A percentile compares a stretch with the other conserved stretches of the same genome.
These are phyloP conservation scores for Artemisia argyi DNA, from an alignment of 129 eudicot genomes.

Conservation along the genomic window DNA sequence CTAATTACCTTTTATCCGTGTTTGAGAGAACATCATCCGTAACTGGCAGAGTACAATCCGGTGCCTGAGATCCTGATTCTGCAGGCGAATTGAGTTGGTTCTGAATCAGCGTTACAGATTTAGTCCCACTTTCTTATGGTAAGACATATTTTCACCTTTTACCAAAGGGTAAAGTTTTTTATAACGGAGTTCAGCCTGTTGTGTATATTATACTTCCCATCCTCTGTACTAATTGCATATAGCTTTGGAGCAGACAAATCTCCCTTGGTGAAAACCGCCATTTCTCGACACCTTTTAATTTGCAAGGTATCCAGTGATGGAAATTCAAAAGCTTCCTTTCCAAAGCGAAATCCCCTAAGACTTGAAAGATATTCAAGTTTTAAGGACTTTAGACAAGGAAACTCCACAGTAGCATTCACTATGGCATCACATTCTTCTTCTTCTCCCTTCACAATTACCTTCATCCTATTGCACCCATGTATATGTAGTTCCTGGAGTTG, in stretches of 20 bases:
- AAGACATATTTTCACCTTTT: too few species aligned
- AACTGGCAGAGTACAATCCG: too few species aligned
- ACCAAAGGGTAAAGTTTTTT: too few species aligned
- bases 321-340: not conserved
- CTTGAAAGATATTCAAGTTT: fast-evolving
- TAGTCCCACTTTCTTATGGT: too few species aligned
- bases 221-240: not conserved
- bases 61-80: too few species aligned
- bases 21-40: too few species aligned
- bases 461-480: fast-evolving
- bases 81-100: too few species aligned
- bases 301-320: not conserved
- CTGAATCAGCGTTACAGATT: too few species aligned
- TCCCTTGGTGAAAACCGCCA: not conserved
- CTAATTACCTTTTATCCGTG: too few species aligned
- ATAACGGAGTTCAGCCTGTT: too few species aligned
- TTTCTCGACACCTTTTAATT: not conserved
- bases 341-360: not conserved
- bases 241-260: not conserved
- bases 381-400: constrained; percentile 5
- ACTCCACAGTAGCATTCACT: not conserved
- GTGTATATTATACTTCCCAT: too few species aligned
- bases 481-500: not conserved
- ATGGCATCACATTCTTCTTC: not conserved
- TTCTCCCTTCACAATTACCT: not conserved